These are phyloP conservation scores for Quercus wislizeni DNA, from an alignment of 306 rosid genomes.

Conservation along the genomic window DNA sequence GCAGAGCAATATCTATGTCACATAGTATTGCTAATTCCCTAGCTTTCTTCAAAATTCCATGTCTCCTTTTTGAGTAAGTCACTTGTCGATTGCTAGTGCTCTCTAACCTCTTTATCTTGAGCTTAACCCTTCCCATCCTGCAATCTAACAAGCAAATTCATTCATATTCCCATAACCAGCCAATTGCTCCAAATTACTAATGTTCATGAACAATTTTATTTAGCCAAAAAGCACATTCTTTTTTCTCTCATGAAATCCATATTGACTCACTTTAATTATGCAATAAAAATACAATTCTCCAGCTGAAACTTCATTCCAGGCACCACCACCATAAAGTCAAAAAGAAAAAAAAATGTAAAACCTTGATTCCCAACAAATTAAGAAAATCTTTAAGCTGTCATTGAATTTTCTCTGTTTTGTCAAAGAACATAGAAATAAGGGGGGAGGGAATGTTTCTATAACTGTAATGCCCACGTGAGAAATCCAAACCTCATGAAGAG, in stretches of 20 bases:
- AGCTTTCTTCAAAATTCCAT: conserved; percentile 78
- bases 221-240: background rate
- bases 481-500: background rate
- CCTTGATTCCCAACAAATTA: background rate
- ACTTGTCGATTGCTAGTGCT: conserved; percentile 66
- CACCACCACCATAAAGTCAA: background rate
- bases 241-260: background rate
- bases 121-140: conserved; percentile 88
- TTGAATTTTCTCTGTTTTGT: background rate
- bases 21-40: conserved; percentile 69
- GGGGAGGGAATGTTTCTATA: background rate
- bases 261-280: conserved; percentile 23
- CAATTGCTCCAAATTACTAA: background rate
- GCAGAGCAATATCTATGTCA: conserved; percentile 61
- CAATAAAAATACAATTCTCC: conserved; percentile 12
- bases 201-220: background rate
- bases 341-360: background rate
- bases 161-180: background rate
- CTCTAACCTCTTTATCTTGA: conserved; percentile 78
- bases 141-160: conserved; percentile 22
- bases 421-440: background rate
- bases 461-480: background rate
- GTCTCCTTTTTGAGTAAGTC: conserved; percentile 66
- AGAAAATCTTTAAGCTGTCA: background rate
- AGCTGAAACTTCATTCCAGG: conserved; percentile 13